These are phyloP conservation scores for Cylindrotheca fusiformis DNA, from an alignment of 108 stramenopile species.

Conservation along the genomic window DNA sequence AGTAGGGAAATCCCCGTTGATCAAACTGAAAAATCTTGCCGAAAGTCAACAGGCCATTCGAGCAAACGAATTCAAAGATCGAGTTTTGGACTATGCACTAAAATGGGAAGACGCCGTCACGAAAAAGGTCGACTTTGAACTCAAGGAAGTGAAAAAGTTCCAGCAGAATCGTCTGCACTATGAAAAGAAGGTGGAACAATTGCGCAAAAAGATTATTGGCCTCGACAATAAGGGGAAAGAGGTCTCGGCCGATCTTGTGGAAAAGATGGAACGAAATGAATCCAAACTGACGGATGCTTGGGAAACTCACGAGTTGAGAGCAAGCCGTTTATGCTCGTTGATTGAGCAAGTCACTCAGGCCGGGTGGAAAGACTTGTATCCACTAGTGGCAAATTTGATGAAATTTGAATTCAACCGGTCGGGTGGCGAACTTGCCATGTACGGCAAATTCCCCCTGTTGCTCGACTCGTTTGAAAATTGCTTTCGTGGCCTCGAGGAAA, in stretches of 20 bases:
- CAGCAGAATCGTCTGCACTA: conserved; percentile 19
- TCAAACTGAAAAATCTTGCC: conserved; percentile 3
- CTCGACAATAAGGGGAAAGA: conserved; percentile 25
- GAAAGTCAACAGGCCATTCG: background rate
- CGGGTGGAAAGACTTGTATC: conserved; percentile 33
- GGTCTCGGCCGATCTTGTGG: background rate
- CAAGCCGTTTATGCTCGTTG: conserved; percentile 10
- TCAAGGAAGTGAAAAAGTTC: conserved; percentile 16
- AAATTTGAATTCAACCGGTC: conserved; percentile 20
- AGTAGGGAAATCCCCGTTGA: background rate
- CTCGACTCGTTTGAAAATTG: background rate
- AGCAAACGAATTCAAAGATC: conserved; percentile 12
- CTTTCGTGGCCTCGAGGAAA: background rate
- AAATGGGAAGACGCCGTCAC: conserved; percentile 39
- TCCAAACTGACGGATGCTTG: conserved; percentile 18
- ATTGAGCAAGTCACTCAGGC: conserved; percentile 20
- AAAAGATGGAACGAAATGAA: conserved; percentile 33
- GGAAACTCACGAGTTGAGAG: conserved; percentile 10
- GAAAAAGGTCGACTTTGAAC: conserved; percentile 14
- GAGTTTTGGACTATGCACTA: conserved; percentile 18
- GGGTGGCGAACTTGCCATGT: conserved; percentile 10
- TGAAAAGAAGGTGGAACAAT: conserved; percentile 24
- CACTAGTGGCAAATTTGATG: conserved; percentile 22
- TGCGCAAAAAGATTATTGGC: conserved; percentile 25
- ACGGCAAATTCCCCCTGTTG: conserved; percentile 13